Evolutionary conservation across 148 eudicot species (phyloP), one percentile per base, ranked within the genome.

Genomic region (Persicaria maculosa): DNA sequence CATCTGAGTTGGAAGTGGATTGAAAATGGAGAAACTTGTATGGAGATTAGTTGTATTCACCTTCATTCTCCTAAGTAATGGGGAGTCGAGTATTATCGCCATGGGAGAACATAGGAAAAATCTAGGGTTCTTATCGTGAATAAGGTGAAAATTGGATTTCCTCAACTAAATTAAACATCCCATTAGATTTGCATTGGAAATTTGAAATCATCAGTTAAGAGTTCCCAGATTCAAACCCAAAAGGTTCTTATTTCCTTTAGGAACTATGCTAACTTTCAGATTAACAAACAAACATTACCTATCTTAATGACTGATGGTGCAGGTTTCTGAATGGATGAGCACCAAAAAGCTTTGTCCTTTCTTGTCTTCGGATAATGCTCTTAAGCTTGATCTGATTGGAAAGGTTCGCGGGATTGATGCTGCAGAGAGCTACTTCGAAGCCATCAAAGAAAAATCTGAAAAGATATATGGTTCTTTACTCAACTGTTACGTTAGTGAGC

Each of bases 301-400:
- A 4, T 77, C 43, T 68, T 77, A 47, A 43, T 52, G 17, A 44
- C 31, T 70, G 76, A 64, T 79, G 55, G 57, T 77, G 77, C 84
- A 88, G 91, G 78, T 88, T 68, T 81, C 87, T 14, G 89, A 85
- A 77, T 88, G 91, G 91, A 79, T 82, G 84, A 79, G 75, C 59
- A 70, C 65, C 47, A 77, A 74, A 77, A 74, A 79, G 47, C 44
- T 54, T 45, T 80, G 77, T 53, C 45, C 79, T 67, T 79, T 77
- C 20, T 72, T 64, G 47, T 68, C 79, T 9, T 80, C 80, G n/a
- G 88, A 86, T 73, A 74, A 72, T 43, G 86, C 89, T 67, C 50
- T 81, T 71, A 86, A 83, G 46, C 77, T 88, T 72, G 86, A 81
- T 78, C 84, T 88, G 17, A 83, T 88, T 44, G 86, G 88, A 16